A percentile compares a stretch with the other conserved stretches of the same genome.
Evolutionary conservation across 192 early-diverging fungal genomes (phyloP).

Genomic region (Diversispora epigaea): DNA sequence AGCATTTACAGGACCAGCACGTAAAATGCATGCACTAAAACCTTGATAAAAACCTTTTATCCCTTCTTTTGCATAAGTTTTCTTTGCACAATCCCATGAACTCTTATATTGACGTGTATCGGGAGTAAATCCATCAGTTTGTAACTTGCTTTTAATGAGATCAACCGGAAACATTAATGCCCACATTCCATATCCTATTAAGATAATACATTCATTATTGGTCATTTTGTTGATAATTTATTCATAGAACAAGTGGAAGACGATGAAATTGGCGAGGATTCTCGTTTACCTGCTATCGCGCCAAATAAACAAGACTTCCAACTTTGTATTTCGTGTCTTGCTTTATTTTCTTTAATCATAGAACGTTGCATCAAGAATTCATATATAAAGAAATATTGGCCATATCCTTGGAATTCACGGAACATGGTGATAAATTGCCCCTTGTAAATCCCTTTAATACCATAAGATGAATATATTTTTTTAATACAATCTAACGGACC

Average conservation of each 20-base stretch:
- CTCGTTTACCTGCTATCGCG: conserved; percentile 71
- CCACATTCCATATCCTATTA: conserved; percentile 64
- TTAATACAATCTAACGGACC: conserved; percentile 84
- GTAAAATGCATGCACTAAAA: conserved; percentile 79
- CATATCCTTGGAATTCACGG: conserved; percentile 91
- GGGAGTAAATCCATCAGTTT: conserved; percentile 82
- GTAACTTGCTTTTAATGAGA: conserved; percentile 91
- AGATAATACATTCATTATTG: conserved; percentile 1
- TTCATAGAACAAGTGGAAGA: too few relatives aligned
- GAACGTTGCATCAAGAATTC: conserved; percentile 83
- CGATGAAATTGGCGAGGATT: too few relatives aligned
- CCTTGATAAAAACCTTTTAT: conserved; percentile 84
- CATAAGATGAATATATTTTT: conserved; percentile 75
- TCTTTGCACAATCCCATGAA: conserved; percentile 75
- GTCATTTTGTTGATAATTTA: too few relatives aligned
- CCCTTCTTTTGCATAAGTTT: conserved; percentile 79
- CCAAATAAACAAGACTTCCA: conserved; percentile 81
- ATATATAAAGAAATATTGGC: conserved; percentile 91
- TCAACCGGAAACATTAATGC: conserved; percentile 89
- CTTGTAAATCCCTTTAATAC: conserved; percentile 83
- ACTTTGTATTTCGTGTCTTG: conserved; percentile 69
- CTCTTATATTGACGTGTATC: conserved; percentile 67
- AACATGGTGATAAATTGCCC: conserved; percentile 83
- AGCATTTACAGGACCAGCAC: conserved; percentile 93
- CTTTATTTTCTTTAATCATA: conserved; percentile 59